Evolutionary conservation across 306 rosid genomes (phyloP).

Genomic region (Glycine tomentella): DNA sequence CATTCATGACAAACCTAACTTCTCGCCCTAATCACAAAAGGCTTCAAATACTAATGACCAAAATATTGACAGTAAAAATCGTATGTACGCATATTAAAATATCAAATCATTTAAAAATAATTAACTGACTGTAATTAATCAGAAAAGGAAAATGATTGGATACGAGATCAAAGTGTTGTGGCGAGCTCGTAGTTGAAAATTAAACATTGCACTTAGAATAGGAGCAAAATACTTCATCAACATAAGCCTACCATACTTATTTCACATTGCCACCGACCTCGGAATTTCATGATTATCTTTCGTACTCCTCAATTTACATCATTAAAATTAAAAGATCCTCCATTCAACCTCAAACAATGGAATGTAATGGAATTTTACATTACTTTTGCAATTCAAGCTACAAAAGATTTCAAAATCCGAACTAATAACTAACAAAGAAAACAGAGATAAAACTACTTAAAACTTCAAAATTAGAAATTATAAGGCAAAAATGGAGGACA

Average conservation of each 20-base stretch:
- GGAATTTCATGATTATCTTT: constrained; percentile 41
- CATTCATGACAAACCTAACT: neutral
- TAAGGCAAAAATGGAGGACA: constrained; percentile 14
- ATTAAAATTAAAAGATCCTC: constrained; percentile 41
- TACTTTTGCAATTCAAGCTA: constrained; percentile 50
- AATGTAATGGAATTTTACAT: constrained; percentile 54
- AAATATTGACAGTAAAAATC: neutral
- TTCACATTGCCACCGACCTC: constrained; percentile 28
- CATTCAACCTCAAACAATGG: constrained; percentile 44
- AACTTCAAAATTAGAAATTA: constrained; percentile 36
- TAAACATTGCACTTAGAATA: constrained; percentile 13
- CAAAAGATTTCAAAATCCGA: constrained; percentile 42
- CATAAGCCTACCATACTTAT: constrained; percentile 14
- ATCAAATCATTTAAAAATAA: neutral
- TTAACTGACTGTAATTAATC: neutral
- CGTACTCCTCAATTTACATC: constrained; percentile 57
- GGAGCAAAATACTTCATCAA: constrained; percentile 39
- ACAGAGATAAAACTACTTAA: too few species aligned
- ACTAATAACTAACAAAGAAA: constrained; percentile 34
- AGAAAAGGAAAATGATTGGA: neutral
- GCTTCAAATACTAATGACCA: neutral
- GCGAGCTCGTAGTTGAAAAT: neutral
- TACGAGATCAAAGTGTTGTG: neutral
- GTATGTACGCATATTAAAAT: neutral
- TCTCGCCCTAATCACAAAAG: too few species aligned